Percentiles rank a stretch among this genome's conserved stretches.
phyloP scores from a whole-genome alignment of 441 rosid genomes.

The Gossypium lobatum region DNA sequence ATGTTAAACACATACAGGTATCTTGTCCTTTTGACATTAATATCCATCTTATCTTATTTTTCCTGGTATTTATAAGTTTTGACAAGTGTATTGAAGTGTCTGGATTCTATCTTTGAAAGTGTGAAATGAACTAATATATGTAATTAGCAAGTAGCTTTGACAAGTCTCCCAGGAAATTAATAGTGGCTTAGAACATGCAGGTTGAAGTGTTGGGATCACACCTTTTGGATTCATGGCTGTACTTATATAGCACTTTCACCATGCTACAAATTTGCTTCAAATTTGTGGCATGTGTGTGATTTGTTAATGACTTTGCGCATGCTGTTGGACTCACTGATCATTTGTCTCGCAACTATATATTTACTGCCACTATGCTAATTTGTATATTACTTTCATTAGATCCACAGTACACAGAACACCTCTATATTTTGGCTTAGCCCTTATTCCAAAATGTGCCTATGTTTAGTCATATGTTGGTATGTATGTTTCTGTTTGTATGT shows the following conservation, averaged over 20 bases:
- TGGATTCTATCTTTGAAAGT: background rate
- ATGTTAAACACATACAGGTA: background rate
- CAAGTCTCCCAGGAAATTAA: background rate
- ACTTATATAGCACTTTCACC: background rate
- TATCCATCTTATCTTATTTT: background rate
- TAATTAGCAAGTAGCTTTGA: conserved; percentile 6
- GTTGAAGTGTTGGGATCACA: background rate
- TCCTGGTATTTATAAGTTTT: background rate
- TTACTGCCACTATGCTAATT: background rate
- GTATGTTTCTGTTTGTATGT: background rate
- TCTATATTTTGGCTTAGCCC: background rate
- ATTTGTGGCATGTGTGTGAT: background rate
- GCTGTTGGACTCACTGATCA: background rate
- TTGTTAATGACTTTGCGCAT: background rate
- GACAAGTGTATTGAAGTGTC: background rate
- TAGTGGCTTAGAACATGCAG: background rate
- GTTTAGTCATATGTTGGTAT: background rate
- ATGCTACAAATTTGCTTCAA: background rate
- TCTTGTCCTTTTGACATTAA: background rate
- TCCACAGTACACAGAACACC: background rate
- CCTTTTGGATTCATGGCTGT: background rate
- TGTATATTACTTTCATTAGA: background rate
- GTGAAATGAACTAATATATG: background rate
- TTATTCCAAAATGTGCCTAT: background rate
- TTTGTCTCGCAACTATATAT: conserved; percentile 3